Evolutionary conservation across 2,329 filamentous ascomycete genomes (phyloP), one percentile per base, ranked within the genome.

Genomic region (Fusarium sp.): DNA sequence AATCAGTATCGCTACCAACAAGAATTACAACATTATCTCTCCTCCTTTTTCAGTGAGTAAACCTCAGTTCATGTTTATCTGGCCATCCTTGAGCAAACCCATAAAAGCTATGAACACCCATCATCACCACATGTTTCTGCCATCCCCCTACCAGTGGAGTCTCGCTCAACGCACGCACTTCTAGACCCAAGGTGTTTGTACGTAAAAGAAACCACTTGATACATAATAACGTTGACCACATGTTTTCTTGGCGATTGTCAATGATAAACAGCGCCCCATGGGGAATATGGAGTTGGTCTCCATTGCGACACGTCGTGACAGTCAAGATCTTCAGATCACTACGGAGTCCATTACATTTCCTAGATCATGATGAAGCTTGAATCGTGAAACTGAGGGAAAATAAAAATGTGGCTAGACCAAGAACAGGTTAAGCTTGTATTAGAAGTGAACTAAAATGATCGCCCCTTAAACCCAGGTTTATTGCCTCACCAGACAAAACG

Each of bases 201-300:
- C 66, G 66, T 69, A 69, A 69, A 69, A 69, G 58, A 69, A 69
- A 69, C 39, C 66, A 19, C 21, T 35, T 42, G 41, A 59, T 42
- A 64, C 56, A 69, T 63, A 64, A 69, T 69, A 69, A 64, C 51
- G 10, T 64, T 69, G 64, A 69, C 66, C 45, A 69, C 57, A 58
- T 51, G 65, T 69, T 69, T 69, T 38, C 64, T 69, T 49, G 64
- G 58, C 56, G 25, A 51, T 39, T 44, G 57, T 44, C 51, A 23
- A 39, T 12, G 63, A 68, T 68, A 68, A 63, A 56, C 35, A 38
- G 45, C 51, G 46, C 66, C 66, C 66, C 66, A 59, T 69, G 66
- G 66, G 66, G 66, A 69, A 69, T 51, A 69, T 68, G 44, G 35
- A 48, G 64, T n/a, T 39, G 23, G 63, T 55, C 51, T 41, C 65